Evolutionary conservation across 208 protist species (phyloP).

Genomic region (Vickermania ingenoplastis): DNA sequence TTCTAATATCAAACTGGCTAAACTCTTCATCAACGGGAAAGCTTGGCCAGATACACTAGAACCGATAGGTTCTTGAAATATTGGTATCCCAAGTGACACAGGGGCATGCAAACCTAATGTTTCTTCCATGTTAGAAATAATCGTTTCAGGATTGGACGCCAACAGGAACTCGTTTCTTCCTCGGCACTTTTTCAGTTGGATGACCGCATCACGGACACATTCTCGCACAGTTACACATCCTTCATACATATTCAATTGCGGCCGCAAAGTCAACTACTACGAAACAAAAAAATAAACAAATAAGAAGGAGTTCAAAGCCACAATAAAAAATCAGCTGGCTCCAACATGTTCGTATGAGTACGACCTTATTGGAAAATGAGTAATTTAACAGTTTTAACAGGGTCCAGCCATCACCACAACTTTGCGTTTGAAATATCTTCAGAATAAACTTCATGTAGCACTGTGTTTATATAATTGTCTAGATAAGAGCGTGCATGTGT

Average conservation of each 20-base stretch:
- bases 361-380: no score
- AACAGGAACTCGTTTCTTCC: background rate
- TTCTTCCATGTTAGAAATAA: background rate
- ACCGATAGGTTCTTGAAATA: background rate
- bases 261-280: slow-evolving; percentile 5
- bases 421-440: background rate
- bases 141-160: background rate
- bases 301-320: background rate
- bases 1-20: background rate
- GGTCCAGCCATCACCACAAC: background rate
- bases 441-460: slow-evolving; percentile 3
- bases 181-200: background rate
- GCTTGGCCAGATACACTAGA: background rate
- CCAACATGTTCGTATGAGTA: no score
- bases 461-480: background rate
- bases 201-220: no score
- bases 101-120: background rate
- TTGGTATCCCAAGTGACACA: background rate
- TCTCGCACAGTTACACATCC: no score
- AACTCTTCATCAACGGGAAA: background rate
- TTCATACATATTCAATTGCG: background rate
- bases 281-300: slow-evolving; percentile 13
- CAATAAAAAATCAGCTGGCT: background rate
- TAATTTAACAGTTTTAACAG: background rate
- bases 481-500: no score